A percentile compares a stretch with the other conserved stretches of the same genome.
phyloP scores from a whole-genome alignment of 495 filamentous ascomycete species.

The Neurospora sp. region DNA sequence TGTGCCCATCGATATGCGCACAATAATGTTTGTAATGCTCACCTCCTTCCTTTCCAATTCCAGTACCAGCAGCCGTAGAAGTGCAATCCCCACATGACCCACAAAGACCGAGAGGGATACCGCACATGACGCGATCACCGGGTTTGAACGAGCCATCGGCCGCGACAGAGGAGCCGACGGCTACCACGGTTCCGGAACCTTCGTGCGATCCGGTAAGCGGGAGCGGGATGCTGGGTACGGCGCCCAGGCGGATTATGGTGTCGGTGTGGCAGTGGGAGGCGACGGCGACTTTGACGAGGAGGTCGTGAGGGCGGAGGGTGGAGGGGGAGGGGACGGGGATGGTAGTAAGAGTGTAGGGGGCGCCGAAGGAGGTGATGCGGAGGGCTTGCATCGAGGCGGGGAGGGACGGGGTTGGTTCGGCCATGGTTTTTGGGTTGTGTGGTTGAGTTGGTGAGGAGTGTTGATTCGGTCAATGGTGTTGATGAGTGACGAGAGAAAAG shows the following conservation, averaged over 20 bases:
- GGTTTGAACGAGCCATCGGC: slow-evolving; percentile 24
- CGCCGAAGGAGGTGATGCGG: slow-evolving; percentile 29
- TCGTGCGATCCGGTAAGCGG: slow-evolving; percentile 50
- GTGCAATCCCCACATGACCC: slow-evolving; percentile 38
- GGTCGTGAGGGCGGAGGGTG: slow-evolving; percentile 33
- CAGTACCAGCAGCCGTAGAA: slow-evolving; percentile 5
- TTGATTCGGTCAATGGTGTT: neutral
- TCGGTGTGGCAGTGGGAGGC: slow-evolving; percentile 55
- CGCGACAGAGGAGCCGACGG: slow-evolving; percentile 31
- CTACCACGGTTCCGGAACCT: slow-evolving; percentile 45
- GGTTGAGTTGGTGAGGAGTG: neutral
- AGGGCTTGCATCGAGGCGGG: neutral
- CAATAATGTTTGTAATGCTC: slow-evolving; percentile 41
- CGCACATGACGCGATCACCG: slow-evolving; percentile 43
- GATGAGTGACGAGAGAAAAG: neutral
- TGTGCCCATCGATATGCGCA: slow-evolving; percentile 11
- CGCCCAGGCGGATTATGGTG: slow-evolving; percentile 38
- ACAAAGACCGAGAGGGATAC: slow-evolving; percentile 38
- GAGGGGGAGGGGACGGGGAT: slow-evolving; percentile 33
- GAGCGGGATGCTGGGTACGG: slow-evolving; percentile 28
- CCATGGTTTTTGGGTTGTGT: neutral
- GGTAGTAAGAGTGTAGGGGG: slow-evolving; percentile 40
- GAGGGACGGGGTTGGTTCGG: neutral
- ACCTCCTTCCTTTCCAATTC: neutral
- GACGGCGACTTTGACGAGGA: slow-evolving; percentile 49